phyloP scores from a whole-genome alignment of 305 asterid genomes.

The Nicotiana rustica region DNA sequence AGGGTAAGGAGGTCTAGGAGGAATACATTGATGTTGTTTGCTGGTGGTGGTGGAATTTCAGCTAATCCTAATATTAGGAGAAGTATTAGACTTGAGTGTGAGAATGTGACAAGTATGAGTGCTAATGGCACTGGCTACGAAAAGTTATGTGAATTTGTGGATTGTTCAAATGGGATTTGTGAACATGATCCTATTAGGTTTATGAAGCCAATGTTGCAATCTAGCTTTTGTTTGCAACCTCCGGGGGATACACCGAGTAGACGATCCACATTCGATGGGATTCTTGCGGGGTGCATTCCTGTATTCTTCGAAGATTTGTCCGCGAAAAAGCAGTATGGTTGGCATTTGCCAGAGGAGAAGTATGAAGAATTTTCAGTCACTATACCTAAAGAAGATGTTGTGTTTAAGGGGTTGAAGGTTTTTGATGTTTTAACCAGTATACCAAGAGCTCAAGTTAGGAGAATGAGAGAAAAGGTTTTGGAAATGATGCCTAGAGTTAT shows the following conservation, averaged over 20 bases:
- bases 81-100: conserved; percentile 88
- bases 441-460: conserved; percentile 67
- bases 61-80: conserved; percentile 79
- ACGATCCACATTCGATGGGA: conserved; percentile 79
- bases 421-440: conserved; percentile 73
- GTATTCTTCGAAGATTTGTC: conserved; percentile 88
- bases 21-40: conserved; percentile 67
- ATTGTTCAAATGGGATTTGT: conserved; percentile 85
- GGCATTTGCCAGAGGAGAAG: conserved; percentile 82
- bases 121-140: conserved; percentile 53
- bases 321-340: conserved; percentile 71
- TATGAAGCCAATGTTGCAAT: conserved; percentile 85
- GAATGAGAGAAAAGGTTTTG: conserved; percentile 77
- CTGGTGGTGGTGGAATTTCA: conserved; percentile 91
- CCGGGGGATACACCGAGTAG: conserved; percentile 95
- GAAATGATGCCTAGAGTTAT: conserved; percentile 74
- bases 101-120: conserved; percentile 37
- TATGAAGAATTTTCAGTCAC: conserved; percentile 72
- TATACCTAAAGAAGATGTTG: conserved; percentile 85
- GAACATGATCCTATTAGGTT: conserved; percentile 88
- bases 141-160: conserved; percentile 76
- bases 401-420: conserved; percentile 75
- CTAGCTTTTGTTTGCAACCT: conserved; percentile 92
- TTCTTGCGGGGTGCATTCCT: conserved; percentile 88
- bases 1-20: conserved; percentile 67